Evolutionary conservation across 106 monocot species (phyloP).

Genomic region (Apostasia ramifera): DNA sequence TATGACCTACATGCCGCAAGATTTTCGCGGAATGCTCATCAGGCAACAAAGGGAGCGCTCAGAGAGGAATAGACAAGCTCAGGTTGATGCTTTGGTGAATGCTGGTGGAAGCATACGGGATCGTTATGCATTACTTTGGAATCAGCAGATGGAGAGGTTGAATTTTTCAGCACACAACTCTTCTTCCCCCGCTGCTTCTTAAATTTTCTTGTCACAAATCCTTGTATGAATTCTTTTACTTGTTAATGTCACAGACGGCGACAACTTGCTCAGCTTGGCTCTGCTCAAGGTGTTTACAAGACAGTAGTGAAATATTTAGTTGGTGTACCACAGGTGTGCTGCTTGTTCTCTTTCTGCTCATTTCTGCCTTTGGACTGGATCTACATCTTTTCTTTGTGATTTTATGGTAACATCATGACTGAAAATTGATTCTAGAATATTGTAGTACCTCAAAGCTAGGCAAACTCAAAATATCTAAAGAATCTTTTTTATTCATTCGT

Average conservation of each 20-base stretch:
- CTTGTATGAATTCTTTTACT: not conserved
- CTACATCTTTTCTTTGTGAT: too few relatives aligned
- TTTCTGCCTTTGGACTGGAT: not conserved
- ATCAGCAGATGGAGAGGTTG: conserved; percentile 98
- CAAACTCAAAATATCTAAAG: not conserved
- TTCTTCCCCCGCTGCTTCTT: not conserved
- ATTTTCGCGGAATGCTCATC: conserved; percentile 88
- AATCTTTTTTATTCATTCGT: too few relatives aligned
- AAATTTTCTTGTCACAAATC: not conserved
- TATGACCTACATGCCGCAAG: conserved; percentile 99
- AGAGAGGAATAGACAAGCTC: conserved; percentile 86
- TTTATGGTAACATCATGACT: too few relatives aligned
- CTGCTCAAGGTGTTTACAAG: conserved; percentile 93
- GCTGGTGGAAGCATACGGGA: conserved; percentile 89
- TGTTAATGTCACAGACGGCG: conserved; percentile 44
- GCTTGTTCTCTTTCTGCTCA: not conserved
- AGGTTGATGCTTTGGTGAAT: conserved; percentile 77
- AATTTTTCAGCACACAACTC: not conserved
- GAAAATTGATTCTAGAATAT: not conserved
- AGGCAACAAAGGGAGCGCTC: conserved; percentile 90
- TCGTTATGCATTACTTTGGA: conserved; percentile 84
- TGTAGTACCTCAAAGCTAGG: not conserved
- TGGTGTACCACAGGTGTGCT: conserved; percentile 90
- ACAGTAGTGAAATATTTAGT: conserved; percentile 97
- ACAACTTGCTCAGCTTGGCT: conserved; percentile 91